Conservation (phyloP, 2,329 filamentous ascomycete species). For the Sclerotinia spermophila region DNA sequence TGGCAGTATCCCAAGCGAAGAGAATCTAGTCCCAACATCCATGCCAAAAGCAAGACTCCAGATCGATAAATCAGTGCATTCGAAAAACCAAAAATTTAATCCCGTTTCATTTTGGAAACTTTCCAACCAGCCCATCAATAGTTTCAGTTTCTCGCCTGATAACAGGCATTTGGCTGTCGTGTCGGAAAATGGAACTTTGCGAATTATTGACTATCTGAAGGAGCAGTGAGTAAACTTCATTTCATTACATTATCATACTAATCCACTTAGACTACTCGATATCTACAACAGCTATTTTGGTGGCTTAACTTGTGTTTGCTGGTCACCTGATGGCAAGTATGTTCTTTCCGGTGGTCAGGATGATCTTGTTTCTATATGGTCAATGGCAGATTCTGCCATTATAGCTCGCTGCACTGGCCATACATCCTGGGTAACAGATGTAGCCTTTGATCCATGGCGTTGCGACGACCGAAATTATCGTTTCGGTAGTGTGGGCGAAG, state of each 20-base stretch:
- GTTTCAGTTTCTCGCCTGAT: slow-evolving; percentile 89
- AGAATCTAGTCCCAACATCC: slow-evolving; percentile 33
- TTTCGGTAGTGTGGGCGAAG: slow-evolving; percentile 93
- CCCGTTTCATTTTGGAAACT: slow-evolving; percentile 91
- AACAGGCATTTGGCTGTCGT: slow-evolving; percentile 83
- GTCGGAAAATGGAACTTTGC: slow-evolving; percentile 83
- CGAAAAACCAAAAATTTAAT: slow-evolving; percentile 88
- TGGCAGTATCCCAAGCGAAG: slow-evolving; percentile 35
- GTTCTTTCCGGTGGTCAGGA: slow-evolving; percentile 94
- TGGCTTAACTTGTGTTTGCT: slow-evolving; percentile 87
- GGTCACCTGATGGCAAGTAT: slow-evolving; percentile 96
- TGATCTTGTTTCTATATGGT: slow-evolving; percentile 96
- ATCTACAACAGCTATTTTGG: slow-evolving; percentile 92
- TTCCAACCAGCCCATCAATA: slow-evolving; percentile 85
- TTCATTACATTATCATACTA: slow-evolving; percentile 16
- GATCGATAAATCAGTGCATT: slow-evolving; percentile 87
- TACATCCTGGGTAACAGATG: slow-evolving; percentile 89
- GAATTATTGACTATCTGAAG: slow-evolving; percentile 86
- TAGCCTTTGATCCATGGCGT: slow-evolving; percentile 95
- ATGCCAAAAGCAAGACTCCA: slow-evolving; percentile 50
- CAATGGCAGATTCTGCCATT: slow-evolving; percentile 73
- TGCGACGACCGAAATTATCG: slow-evolving; percentile 95
- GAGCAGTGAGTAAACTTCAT: slow-evolving; percentile 64
- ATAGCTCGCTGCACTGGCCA: slow-evolving; percentile 93
- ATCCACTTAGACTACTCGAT: slow-evolving; percentile 64